Conservation (phyloP, 1,139 yeast species). For the Diutina neorugosa region DNA sequence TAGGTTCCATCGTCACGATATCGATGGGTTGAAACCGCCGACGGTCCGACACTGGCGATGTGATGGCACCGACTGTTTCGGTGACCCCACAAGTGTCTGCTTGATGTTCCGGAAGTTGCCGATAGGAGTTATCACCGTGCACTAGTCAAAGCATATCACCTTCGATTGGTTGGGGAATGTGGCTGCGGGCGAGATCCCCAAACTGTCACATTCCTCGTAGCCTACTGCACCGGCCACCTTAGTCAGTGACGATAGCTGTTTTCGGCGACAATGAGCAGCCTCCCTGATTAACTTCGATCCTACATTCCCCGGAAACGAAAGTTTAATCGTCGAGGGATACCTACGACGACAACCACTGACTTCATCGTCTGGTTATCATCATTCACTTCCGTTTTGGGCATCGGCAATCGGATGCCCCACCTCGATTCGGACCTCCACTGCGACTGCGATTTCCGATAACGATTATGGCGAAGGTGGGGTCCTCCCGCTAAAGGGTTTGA, state of each 20-base stretch:
- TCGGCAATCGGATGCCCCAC: too few species aligned
- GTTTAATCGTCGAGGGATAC: too few species aligned
- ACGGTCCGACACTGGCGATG: too few species aligned
- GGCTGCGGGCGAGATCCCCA: not conserved
- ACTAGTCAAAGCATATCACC: too few species aligned
- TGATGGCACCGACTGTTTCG: not conserved
- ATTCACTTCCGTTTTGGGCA: too few species aligned
- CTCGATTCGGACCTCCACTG: too few species aligned
- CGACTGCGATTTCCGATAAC: not conserved
- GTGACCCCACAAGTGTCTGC: too few species aligned
- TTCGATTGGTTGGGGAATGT: not conserved
- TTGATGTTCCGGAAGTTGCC: too few species aligned
- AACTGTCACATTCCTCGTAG: not conserved
- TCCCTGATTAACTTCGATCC: not conserved
- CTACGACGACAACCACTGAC: too few species aligned
- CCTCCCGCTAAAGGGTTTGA: not conserved
- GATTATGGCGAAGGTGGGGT: not conserved
- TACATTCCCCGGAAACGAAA: not conserved
- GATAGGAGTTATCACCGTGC: too few species aligned
- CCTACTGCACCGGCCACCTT: not conserved
- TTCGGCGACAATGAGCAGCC: not conserved
- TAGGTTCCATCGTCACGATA: not conserved
- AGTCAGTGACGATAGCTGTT: not conserved
- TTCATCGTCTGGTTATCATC: too few species aligned
- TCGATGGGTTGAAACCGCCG: not conserved